These are phyloP conservation scores for Pythium brassicae DNA, from an alignment of 352 stramenopile genomes.

Conservation along the genomic window DNA sequence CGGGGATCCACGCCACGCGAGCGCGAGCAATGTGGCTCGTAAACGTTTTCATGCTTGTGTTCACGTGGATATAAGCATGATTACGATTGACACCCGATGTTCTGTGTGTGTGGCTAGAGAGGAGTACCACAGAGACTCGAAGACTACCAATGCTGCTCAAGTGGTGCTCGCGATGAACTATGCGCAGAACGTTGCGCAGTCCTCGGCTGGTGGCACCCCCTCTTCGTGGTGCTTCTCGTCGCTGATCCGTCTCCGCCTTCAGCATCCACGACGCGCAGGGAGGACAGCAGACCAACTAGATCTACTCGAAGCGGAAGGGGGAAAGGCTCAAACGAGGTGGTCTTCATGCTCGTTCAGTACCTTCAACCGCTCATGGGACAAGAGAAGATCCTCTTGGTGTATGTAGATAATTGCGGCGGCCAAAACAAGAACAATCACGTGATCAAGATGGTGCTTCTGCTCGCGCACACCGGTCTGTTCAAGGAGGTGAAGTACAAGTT, in stretches of 20 bases:
- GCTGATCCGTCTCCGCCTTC: constrained; percentile 14
- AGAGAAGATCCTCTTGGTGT: constrained; percentile 2
- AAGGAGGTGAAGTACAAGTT: constrained; percentile 12
- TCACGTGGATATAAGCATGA: background rate
- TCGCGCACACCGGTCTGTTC: constrained; percentile 2
- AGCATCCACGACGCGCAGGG: constrained; percentile 13
- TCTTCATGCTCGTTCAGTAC: constrained; percentile 9
- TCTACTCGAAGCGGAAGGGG: constrained; percentile 12
- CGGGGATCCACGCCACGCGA: background rate
- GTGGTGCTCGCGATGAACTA: constrained; percentile 14
- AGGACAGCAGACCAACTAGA: constrained; percentile 8
- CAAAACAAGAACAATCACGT: constrained; percentile 24
- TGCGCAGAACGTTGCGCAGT: constrained; percentile 14
- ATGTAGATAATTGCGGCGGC: constrained; percentile 14
- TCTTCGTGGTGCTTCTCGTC: constrained; percentile 21
- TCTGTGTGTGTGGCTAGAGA: background rate
- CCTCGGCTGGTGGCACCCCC: constrained; percentile 2
- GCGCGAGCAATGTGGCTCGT: constrained; percentile 7
- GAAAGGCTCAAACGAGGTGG: constrained; percentile 13
- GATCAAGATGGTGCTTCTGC: constrained; percentile 11
- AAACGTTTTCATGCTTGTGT: constrained; percentile 7
- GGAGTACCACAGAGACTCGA: constrained; percentile 4
- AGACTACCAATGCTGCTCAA: background rate
- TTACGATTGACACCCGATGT: background rate
- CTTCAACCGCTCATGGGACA: background rate